Conservation (phyloP, 345 rosid species). For the Eucalyptus microcorys region DNA sequence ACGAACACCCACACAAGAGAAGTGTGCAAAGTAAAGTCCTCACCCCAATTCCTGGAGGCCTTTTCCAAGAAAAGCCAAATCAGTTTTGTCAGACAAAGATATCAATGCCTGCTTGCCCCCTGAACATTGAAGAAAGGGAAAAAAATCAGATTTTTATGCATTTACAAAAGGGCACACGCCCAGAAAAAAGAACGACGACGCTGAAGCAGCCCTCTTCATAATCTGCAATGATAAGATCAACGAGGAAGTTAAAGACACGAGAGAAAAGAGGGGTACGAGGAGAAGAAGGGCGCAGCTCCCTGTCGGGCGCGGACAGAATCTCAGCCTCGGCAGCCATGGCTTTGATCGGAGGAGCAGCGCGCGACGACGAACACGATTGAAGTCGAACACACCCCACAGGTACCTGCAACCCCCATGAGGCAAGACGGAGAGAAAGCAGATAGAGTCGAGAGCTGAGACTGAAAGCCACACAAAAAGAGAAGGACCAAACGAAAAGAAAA, state of each 20-base stretch:
- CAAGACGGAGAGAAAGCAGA: neutral
- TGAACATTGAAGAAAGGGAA: neutral
- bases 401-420: neutral
- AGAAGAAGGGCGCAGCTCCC: neutral
- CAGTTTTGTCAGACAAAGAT: conserved; percentile 72
- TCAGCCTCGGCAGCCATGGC: neutral
- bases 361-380: neutral
- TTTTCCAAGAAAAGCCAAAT: no score
- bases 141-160: neutral
- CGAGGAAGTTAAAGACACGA: neutral
- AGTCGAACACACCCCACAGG: neutral
- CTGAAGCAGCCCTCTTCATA: no score
- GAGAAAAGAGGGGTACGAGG: neutral
- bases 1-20: no score
- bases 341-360: neutral
- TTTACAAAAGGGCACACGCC: neutral
- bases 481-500: neutral
- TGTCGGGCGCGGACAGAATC: neutral
- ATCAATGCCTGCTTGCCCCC: conserved; percentile 69
- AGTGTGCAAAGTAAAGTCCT: no score
- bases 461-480: neutral
- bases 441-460: neutral
- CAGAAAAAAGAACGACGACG: neutral
- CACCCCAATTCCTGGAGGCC: no score
- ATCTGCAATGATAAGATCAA: neutral